A percentile compares a stretch with the other conserved stretches of the same genome.
Evolutionary conservation across 768 basidiomycete species (phyloP).

Genomic region (Leccinellum albellum): DNA sequence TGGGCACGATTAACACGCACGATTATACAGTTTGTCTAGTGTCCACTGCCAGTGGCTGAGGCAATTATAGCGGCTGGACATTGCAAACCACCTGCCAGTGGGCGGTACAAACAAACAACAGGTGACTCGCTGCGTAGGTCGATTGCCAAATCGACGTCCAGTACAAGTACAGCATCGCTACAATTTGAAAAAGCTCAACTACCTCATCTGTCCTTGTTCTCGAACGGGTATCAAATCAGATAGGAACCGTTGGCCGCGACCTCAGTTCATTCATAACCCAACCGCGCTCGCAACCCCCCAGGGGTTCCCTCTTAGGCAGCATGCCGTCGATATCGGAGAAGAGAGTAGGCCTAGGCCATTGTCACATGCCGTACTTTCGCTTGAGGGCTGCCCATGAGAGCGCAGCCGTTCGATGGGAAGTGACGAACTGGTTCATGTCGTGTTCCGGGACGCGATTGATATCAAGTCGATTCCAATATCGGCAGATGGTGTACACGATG

Average conservation of each 20-base stretch:
- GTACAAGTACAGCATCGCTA: conserved; percentile 23
- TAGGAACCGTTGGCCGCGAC: conserved; percentile 18
- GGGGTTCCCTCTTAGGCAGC: not conserved
- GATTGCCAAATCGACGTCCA: conserved; percentile 16
- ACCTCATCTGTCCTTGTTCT: conserved; percentile 14
- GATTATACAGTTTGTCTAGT: no score
- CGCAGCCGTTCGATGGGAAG: conserved; percentile 53
- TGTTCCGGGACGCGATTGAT: conserved; percentile 83
- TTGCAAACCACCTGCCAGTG: no score
- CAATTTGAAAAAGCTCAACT: conserved; percentile 15
- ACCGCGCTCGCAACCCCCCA: not conserved
- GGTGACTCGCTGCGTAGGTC: not conserved
- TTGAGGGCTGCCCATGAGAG: conserved; percentile 74
- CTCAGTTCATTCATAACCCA: not conserved
- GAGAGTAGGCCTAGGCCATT: not conserved
- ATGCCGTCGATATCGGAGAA: not conserved
- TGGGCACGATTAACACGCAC: no score
- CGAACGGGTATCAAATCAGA: conserved; percentile 27
- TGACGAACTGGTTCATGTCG: conserved; percentile 78
- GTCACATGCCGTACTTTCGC: conserved; percentile 65
- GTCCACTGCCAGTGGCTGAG: no score
- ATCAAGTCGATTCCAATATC: conserved; percentile 80
- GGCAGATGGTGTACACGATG: conserved; percentile 64
- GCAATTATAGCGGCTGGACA: not conserved
- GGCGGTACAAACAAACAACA: not conserved